Evolutionary conservation across 2,329 filamentous ascomycete species (phyloP).

Genomic region (Pochonia chlamydosporia): DNA sequence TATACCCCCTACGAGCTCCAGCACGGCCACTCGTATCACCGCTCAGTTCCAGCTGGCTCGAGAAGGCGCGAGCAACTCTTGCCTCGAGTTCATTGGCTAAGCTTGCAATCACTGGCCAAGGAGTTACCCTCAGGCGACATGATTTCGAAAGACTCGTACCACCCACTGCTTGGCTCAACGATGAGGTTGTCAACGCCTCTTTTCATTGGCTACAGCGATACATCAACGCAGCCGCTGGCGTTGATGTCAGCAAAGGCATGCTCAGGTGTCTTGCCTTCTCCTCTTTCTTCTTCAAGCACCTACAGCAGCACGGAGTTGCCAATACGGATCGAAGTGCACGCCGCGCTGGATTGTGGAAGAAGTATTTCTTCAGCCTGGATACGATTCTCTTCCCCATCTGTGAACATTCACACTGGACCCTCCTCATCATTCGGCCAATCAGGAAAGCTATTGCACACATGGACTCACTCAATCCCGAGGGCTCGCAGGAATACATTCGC

Average conservation of each 20-base stretch:
- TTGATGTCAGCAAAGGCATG: slow-evolving; percentile 36
- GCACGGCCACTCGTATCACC: slow-evolving; percentile 19
- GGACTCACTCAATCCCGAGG: slow-evolving; percentile 53
- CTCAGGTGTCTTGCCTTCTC: slow-evolving; percentile 59
- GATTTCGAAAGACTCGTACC: slow-evolving; percentile 61
- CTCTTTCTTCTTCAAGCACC: slow-evolving; percentile 59
- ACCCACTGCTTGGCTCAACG: slow-evolving; percentile 63
- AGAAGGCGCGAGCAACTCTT: slow-evolving; percentile 23
- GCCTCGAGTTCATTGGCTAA: slow-evolving; percentile 26
- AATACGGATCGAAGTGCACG: slow-evolving; percentile 50
- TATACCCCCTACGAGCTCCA: slow-evolving; percentile 25
- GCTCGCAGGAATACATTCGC: slow-evolving; percentile 32
- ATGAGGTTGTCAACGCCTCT: slow-evolving; percentile 66
- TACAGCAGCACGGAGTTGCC: slow-evolving; percentile 41
- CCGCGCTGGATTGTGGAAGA: slow-evolving; percentile 49
- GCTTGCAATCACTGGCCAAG: slow-evolving; percentile 42
- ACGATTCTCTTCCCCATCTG: slow-evolving; percentile 67
- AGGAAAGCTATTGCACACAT: slow-evolving; percentile 60
- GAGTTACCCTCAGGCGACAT: slow-evolving; percentile 42
- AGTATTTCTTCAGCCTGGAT: slow-evolving; percentile 59
- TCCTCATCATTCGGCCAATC: slow-evolving; percentile 60
- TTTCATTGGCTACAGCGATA: slow-evolving; percentile 55
- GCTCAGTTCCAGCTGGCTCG: slow-evolving; percentile 22
- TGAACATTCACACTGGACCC: slow-evolving; percentile 61
- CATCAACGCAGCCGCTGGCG: slow-evolving; percentile 51